Evolutionary conservation across 2,329 filamentous ascomycete species (phyloP).

Genomic region (Karstenula rhodostoma): DNA sequence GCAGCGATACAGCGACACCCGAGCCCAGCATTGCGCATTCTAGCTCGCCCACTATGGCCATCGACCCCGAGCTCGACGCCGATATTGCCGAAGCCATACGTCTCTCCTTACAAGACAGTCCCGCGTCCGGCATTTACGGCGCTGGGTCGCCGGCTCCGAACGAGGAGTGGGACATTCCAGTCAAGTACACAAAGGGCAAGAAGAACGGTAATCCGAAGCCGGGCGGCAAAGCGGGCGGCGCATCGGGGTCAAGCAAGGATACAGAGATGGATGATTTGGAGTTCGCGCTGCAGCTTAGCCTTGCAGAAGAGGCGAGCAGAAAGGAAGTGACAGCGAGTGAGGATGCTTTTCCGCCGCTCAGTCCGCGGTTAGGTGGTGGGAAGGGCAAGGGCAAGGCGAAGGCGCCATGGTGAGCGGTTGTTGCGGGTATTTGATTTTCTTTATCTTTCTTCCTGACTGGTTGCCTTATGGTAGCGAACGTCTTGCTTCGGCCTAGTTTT

Average conservation of each 20-base stretch:
- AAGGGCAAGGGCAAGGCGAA: constrained; percentile 45
- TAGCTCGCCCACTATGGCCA: constrained; percentile 41
- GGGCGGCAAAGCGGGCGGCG: constrained; percentile 41
- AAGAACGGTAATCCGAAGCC: constrained; percentile 40
- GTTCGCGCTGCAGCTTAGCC: constrained; percentile 68
- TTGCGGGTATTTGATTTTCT: not conserved
- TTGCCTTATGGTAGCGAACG: not conserved
- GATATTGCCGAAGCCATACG: constrained; percentile 71
- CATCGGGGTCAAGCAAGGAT: constrained; percentile 48
- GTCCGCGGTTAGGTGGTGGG: constrained; percentile 25
- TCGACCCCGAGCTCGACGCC: constrained; percentile 61
- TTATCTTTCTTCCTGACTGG: not conserved
- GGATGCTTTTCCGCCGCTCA: constrained; percentile 43
- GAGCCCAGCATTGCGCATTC: constrained; percentile 40
- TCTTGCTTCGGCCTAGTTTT: not conserved
- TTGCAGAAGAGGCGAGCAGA: constrained; percentile 65
- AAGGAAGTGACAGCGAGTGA: constrained; percentile 37
- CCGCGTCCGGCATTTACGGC: constrained; percentile 24
- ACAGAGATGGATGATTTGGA: constrained; percentile 66
- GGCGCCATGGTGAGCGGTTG: constrained; percentile 15
- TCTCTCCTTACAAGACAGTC: constrained; percentile 52
- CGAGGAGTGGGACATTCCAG: constrained; percentile 53
- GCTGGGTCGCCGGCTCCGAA: constrained; percentile 18
- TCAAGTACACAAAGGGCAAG: constrained; percentile 54
- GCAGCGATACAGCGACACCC: constrained; percentile 49